Base-by-base conservation (phyloP, 2,329 filamentous ascomycete genomes). In the Aspergillus sp. region DNA sequence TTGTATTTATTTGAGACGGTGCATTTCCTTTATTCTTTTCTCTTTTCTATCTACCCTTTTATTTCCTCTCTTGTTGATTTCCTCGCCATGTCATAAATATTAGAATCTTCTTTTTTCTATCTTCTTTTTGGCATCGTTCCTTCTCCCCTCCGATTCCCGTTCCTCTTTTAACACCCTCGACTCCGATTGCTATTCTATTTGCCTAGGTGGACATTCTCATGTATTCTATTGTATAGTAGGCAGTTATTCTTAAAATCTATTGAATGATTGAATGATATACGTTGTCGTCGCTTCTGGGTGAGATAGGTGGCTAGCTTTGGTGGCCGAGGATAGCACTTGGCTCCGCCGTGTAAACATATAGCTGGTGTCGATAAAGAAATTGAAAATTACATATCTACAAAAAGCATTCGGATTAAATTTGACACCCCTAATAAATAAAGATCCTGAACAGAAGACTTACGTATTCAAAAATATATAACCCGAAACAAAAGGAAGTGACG, bases 161-260 rank as follows among this genome's bases (percentile, higher is more conserved):
- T 19, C 41, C 7, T 22, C 15, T 5, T 5, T 39, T 22, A 37
- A 9, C n/a, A 19, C 33, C 19, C 33, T 37, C 13, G 33, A 13
- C 15, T 37, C 13, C 7, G 30, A 12, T 37, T 37, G 33, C 15
- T 20, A 19, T 39, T 17, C 7, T 7, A 2, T 48, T 45, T 48
- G 37, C 46, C 43, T 46, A 41, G 22, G 25, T 33, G 41, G 48
- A 47, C 44, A 48, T 49, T 35, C 50, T 45, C 37, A 30, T 57
- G 52, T 56, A 57, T 43, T 60, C 54, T 59, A 56, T 44, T 62
- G 59, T 60, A 61, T 59, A 61, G 53, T 61, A 62, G 51, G 51
- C 56, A 50, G 46, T 48, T 53, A 22, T 48, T 49, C 47, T 37
- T 1, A 30, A 30, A 27, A 12, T 12, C 2, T 37, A 37, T 37